Conservation (phyloP, 2,329 filamentous ascomycete species). For the Dothiorella sarmentorum region DNA sequence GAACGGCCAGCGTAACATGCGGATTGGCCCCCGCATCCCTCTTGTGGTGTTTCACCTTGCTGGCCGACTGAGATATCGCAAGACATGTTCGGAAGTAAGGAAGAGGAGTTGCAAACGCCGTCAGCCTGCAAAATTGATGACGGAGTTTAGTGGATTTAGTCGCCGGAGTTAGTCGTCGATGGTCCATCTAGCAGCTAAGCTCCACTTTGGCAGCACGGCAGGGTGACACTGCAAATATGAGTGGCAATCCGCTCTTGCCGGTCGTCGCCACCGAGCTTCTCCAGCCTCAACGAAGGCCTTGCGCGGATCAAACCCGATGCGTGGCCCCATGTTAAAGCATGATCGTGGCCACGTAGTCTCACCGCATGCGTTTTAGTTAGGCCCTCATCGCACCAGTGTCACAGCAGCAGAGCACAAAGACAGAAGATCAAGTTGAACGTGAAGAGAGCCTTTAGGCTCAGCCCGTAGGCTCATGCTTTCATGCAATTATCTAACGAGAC, state of each 20-base stretch:
- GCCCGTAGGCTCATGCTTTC: conserved; percentile 10
- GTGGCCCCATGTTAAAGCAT: neutral
- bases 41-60: no score
- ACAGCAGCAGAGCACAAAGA: neutral
- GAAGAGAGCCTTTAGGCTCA: conserved; percentile 4
- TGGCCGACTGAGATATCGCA: neutral
- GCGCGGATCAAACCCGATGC: neutral
- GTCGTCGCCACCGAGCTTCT: neutral
- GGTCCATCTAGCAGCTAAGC: neutral
- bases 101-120: neutral
- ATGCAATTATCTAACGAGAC: conserved; percentile 9
- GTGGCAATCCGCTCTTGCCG: no score
- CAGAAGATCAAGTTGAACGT: neutral
- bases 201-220: conserved; percentile 3
- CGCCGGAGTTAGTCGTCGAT: no score
- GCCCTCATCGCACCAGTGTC: neutral
- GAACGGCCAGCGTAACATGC: no score
- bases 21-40: no score
- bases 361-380: neutral
- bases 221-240: no score
- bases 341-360: neutral
- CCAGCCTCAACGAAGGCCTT: neutral
- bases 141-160: no score
- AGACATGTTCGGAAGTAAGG: neutral
- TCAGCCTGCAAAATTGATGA: neutral